Evolutionary conservation across 2,329 filamentous ascomycete species (phyloP), one percentile per base, ranked within the genome.

Genomic region (Diplodia scrobiculata): DNA sequence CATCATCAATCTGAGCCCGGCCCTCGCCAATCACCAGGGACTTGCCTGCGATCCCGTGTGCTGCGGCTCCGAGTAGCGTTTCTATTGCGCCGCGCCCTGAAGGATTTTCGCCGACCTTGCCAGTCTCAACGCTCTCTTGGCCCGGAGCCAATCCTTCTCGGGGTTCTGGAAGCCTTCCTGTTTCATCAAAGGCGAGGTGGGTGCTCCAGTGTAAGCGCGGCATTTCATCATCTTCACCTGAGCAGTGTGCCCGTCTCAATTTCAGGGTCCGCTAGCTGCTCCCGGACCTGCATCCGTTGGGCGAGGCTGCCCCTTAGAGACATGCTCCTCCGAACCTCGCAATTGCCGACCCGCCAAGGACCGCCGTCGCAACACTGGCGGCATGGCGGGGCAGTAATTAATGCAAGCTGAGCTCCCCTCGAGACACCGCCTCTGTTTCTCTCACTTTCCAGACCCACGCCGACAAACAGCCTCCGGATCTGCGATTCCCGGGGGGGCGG

Each of bases 401-500:
- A 32, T 60, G 38, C 58, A n/a, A 36, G 21, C 5, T 10, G n/a
- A 9, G n/a, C 25, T n/a, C 38, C 38, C 21, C 25, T 60, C 17
- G 55, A 34, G 55, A 10, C 55, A 60, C 38, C 55, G 55, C 55
- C 25, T 60, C 21, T 10, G 25, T 9, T 27, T 60, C 55, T 48
- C 32, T 11, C 21, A 45, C 21, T 38, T 47, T 19, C 55, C 21
- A 48, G 41, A 47, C 17, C 21, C 58, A 62, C 34, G 9, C 45
- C 58, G 58, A 62, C 41, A 32, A 36, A 34, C 58, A 36, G 17
- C 58, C 48, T 62, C n/a, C 45, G 58, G 41, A 62, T 62, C 58
- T 62, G 58, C n/a, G 45, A 25, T 60, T 47, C 55, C 55, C 36
- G 21, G 36, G 14, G 36, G 41, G 21, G 29, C 7, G 25, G 38